phyloP scores from a whole-genome alignment of 805 yeast species.

The Phaffomyces opuntiae region DNA sequence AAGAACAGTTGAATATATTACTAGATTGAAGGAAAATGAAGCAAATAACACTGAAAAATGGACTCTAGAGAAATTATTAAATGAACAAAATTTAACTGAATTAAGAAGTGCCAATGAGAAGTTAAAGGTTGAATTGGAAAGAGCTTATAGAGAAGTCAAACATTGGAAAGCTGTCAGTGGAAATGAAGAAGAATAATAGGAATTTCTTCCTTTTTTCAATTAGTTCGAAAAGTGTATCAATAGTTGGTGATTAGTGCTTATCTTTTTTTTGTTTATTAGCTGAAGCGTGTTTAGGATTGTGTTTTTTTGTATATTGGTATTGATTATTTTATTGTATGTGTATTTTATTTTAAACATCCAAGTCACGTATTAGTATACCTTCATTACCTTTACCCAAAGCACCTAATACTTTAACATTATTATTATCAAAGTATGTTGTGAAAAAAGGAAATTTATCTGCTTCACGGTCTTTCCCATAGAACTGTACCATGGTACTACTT shows the following conservation, averaged over 20 bases:
- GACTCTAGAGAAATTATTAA: slow-evolving; percentile 86
- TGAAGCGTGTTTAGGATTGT: not conserved
- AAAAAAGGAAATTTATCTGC: not conserved
- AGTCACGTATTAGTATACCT: slow-evolving; percentile 56
- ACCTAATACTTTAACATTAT: slow-evolving; percentile 48
- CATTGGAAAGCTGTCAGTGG: slow-evolving; percentile 52
- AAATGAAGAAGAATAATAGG: not conserved
- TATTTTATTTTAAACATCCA: slow-evolving; percentile 25
- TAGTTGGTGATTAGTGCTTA: no score
- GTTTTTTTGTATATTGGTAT: not conserved
- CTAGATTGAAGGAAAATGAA: slow-evolving; percentile 84
- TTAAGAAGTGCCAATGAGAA: slow-evolving; percentile 80
- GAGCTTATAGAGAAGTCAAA: slow-evolving; percentile 89
- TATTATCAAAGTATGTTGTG: slow-evolving; percentile 26
- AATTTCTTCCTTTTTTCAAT: not conserved
- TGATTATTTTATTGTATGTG: not conserved
- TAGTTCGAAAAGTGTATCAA: not conserved
- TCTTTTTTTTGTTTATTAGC: not conserved
- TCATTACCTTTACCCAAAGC: slow-evolving; percentile 57
- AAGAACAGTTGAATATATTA: slow-evolving; percentile 86
- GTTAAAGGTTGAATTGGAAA: slow-evolving; percentile 79
- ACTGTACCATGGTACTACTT: slow-evolving; percentile 48
- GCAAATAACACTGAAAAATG: slow-evolving; percentile 86
- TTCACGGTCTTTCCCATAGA: slow-evolving; percentile 36
- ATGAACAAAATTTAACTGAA: slow-evolving; percentile 88